These are phyloP conservation scores for Phanerodontia chrysosporium DNA, from an alignment of 768 basidiomycete genomes.

Conservation along the genomic window DNA sequence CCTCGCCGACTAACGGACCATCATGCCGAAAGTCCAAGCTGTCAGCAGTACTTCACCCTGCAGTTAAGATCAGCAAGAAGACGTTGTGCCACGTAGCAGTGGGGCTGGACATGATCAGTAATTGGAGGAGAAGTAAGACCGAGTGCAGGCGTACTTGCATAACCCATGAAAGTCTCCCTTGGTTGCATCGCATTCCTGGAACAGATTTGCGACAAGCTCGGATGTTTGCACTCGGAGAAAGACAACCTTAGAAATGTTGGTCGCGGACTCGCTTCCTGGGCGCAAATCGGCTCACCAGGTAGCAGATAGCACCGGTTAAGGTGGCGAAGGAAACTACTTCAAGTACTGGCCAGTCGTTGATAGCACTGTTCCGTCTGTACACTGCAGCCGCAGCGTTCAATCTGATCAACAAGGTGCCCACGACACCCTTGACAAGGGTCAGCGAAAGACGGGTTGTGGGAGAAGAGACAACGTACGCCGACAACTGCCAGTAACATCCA, in stretches of 20 bases:
- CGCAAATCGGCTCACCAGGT: slow-evolving; percentile 41
- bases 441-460: not conserved
- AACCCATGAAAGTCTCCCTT: slow-evolving; percentile 70
- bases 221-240: slow-evolving; percentile 74
- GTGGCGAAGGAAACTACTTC: slow-evolving; percentile 62
- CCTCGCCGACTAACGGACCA: slow-evolving; percentile 35
- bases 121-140: not conserved
- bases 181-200: slow-evolving; percentile 73
- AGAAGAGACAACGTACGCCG: slow-evolving; percentile 40
- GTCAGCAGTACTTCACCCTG: slow-evolving; percentile 55
- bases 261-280: not conserved
- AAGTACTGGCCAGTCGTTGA: slow-evolving; percentile 58
- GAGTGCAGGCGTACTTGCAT: slow-evolving; percentile 67
- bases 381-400: slow-evolving; percentile 63
- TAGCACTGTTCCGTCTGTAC: slow-evolving; percentile 50
- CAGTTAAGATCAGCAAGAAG: slow-evolving; percentile 61
- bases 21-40: slow-evolving; percentile 79
- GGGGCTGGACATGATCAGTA: slow-evolving; percentile 47
- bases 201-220: slow-evolving; percentile 78
- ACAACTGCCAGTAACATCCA: slow-evolving; percentile 61
- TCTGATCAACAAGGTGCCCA: slow-evolving; percentile 62
- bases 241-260: slow-evolving; percentile 44
- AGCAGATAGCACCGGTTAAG: slow-evolving; percentile 67
- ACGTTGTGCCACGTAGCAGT: slow-evolving; percentile 65
- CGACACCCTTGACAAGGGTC: slow-evolving; percentile 43